These are phyloP conservation scores for Aspergillus eucalypticola DNA, from an alignment of 2,329 filamentous ascomycete genomes.

Conservation along the genomic window DNA sequence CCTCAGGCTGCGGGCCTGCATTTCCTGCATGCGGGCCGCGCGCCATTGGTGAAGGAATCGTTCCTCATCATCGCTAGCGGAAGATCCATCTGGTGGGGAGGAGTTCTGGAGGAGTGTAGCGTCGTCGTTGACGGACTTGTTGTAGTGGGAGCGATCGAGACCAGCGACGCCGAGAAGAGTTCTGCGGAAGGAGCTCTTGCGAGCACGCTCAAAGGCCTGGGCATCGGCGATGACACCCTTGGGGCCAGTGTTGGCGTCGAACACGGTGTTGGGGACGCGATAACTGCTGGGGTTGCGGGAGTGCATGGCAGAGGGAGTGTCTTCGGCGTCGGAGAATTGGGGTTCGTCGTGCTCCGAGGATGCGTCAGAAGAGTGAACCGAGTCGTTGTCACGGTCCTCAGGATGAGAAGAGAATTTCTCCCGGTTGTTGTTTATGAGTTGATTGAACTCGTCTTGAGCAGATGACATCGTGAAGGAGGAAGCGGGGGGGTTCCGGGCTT, in stretches of 20 bases:
- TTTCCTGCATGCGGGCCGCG: constrained; percentile 73
- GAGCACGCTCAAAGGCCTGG: constrained; percentile 51
- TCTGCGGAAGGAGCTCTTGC: constrained; percentile 49
- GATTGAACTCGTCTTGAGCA: constrained; percentile 51
- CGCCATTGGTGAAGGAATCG: constrained; percentile 84
- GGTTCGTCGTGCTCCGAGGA: constrained; percentile 22
- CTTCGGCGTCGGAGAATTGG: constrained; percentile 39
- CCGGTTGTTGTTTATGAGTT: constrained; percentile 41
- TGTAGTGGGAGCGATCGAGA: constrained; percentile 30
- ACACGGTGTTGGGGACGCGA: constrained; percentile 47
- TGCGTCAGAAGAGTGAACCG: constrained; percentile 27
- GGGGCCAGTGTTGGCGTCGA: constrained; percentile 53
- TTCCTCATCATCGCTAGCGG: constrained; percentile 69
- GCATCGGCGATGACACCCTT: constrained; percentile 56
- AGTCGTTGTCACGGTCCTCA: constrained; percentile 42
- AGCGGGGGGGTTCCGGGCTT: constrained; percentile 20
- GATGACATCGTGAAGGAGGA: constrained; percentile 39
- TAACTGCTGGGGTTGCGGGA: constrained; percentile 41
- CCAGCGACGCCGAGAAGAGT: constrained; percentile 42
- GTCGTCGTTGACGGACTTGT: constrained; percentile 25
- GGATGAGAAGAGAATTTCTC: constrained; percentile 42
- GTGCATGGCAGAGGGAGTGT: constrained; percentile 37
- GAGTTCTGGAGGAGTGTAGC: constrained; percentile 28
- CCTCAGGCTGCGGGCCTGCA: constrained; percentile 67
- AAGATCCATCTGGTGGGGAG: constrained; percentile 23